A percentile compares a stretch with the other conserved stretches of the same genome.
Conservation (phyloP, 768 basidiomycete genomes). For the Tulasnella sp. region DNA sequence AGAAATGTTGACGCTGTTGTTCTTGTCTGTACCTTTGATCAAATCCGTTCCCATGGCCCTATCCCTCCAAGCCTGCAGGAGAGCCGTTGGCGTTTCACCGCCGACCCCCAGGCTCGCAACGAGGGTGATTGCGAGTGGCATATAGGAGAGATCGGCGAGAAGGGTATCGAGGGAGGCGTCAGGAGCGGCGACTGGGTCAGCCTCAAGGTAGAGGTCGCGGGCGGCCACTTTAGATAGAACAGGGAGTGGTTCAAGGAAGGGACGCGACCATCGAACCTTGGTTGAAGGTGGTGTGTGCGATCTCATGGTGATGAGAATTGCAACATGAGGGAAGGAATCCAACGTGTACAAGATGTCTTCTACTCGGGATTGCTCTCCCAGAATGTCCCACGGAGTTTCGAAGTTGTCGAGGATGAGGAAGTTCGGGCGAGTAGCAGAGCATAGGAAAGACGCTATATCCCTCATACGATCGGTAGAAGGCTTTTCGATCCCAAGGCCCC, state of each 20-base stretch:
- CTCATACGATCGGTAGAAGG: too few relatives aligned
- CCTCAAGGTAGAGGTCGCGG: neutral
- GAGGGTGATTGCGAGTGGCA: neutral
- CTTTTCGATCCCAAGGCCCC: too few relatives aligned
- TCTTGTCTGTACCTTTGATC: neutral
- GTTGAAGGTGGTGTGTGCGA: neutral
- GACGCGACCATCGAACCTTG: neutral
- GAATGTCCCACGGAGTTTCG: constrained; percentile 1
- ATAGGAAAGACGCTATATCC: too few relatives aligned
- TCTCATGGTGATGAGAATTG: neutral
- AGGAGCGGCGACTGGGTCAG: neutral
- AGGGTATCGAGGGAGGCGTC: neutral
- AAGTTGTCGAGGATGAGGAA: neutral
- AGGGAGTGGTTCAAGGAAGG: neutral
- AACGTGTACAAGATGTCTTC: neutral
- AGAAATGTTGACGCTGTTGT: neutral
- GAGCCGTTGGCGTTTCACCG: neutral
- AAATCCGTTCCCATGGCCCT: neutral
- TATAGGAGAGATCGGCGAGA: neutral
- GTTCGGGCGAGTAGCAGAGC: too few relatives aligned
- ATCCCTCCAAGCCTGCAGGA: neutral
- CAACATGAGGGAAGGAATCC: neutral
- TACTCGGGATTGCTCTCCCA: neutral
- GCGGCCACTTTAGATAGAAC: neutral
- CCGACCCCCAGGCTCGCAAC: neutral